Evolutionary conservation across 2,329 filamentous ascomycete genomes (phyloP), one percentile per base, ranked within the genome.

Genomic region (Colletotrichum scovillei): DNA sequence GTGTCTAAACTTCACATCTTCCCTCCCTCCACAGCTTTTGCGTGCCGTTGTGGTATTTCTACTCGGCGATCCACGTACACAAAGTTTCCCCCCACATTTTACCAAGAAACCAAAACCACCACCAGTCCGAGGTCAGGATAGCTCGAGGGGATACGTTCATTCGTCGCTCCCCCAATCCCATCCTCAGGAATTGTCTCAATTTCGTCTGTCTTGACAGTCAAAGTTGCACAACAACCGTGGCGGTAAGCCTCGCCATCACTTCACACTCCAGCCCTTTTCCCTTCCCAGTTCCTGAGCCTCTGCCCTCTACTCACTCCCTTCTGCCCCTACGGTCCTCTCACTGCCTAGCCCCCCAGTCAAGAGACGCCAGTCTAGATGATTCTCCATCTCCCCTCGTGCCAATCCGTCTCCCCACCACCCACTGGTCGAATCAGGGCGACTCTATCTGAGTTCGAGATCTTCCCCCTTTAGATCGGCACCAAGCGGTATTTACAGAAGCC

Each of bases 101-200:
- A 80, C 42, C 32, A 24, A 56, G 28, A 12, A 49, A 32, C 49
- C 46, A 11, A 30, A 56, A 58, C 57, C 66, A 56, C 38, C 49
- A 69, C 22, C 67, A 28, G 58, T 59, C 53, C 28, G 26, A 69
- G 80, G 78, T 81, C 81, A 84, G 82, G 81, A 82, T 83, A 84
- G 81, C 80, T 79, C 80, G 86, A 88, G 87, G 42, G 89, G 88
- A 91, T 88, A 90, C 89, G 88, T 91, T 91, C 88, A 84, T 88
- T 91, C 89, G 89, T 89, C 87, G 85, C 87, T 90, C 87, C 88
- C 86, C 86, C 85, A 80, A 80, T 65, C 55, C 70, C 69, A 80
- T 80, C 82, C 80, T 84, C 82, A 85, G 85, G 84, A 85, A 86
- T 84, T 86, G 81, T 84, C 82, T 85, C 84, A 49, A 86, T 84